Base-by-base conservation (phyloP, 2,329 filamentous ascomycete genomes). In the Xylariaceae sp. region DNA sequence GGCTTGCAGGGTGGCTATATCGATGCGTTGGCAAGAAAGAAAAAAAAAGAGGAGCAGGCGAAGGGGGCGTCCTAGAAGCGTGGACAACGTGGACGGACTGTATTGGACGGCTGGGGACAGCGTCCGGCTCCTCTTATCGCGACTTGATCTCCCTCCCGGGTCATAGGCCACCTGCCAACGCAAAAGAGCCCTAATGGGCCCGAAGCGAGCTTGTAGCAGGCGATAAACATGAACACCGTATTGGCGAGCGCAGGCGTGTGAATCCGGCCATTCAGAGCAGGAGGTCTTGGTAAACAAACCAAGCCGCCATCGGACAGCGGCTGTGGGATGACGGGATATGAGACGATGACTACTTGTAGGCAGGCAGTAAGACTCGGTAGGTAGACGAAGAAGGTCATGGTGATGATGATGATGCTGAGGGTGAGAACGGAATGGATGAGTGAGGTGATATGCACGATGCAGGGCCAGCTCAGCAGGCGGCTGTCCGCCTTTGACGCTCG, bases 41-140 rank as follows among this genome's bases (percentile, higher is more conserved):
- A 61, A 63, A 49, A 61, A 63, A 64, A 65, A 65, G 63, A 65
- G 61, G 61, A 64, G 61, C 49, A 47, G 53, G 51, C 45, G 13
- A 30, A 50, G 55, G 57, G 51, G 58, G 41, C 41, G 41, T 45
- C 54, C 55, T 60, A 63, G 65, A 69, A 52, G 63, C 70, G 71
- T 71, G 70, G 69, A 67, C 66, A 65, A 64, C 61, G 65, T 62
- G 67, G 69, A 71, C 71, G 70, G 69, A 69, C 57, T 57, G 64
- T 65, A 58, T 59, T 64, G 66, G 62, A 68, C 58, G 61, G 58
- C 18, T 53, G 53, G 55, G 50, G 30, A 23, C 41, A 17, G 64
- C 65, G 62, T 65, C 61, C 61, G 63, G 54, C 61, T 66, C 61
- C 64, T 59, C 61, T 61, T 58, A 58, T 55, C 56, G 61, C 60